These are phyloP conservation scores for Davidsoniella virescens DNA, from an alignment of 2,329 filamentous ascomycete genomes.

Conservation along the genomic window DNA sequence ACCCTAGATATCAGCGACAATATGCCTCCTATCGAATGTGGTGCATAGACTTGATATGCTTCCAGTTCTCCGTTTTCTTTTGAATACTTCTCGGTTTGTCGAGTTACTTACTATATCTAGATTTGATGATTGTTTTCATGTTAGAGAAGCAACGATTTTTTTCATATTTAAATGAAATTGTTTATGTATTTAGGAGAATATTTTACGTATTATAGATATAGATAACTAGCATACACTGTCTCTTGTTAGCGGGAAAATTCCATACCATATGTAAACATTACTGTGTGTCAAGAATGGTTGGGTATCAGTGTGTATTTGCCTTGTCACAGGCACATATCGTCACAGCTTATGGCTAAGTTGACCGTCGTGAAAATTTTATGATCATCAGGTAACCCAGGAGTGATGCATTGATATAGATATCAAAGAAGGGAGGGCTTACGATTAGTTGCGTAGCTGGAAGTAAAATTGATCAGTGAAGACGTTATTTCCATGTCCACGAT, in stretches of 20 bases:
- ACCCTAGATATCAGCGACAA: no score
- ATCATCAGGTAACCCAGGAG: slow-evolving; percentile 21
- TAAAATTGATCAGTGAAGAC: neutral
- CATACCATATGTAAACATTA: neutral
- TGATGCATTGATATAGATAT: neutral
- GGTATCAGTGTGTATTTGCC: slow-evolving; percentile 18
- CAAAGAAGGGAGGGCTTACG: slow-evolving; percentile 1
- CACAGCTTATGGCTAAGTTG: slow-evolving; percentile 32
- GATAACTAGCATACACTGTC: neutral
- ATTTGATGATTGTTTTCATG: neutral
- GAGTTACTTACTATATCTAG: no score
- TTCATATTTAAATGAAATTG: neutral
- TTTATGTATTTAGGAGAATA: neutral
- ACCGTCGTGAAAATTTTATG: slow-evolving; percentile 31
- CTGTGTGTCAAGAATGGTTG: neutral
- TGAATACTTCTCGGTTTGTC: no score
- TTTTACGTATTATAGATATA: neutral
- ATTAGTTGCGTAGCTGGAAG: slow-evolving; percentile 2
- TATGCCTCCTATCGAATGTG: no score
- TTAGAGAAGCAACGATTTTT: neutral
- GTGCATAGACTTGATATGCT: no score
- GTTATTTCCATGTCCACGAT: no score
- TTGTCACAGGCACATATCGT: slow-evolving; percentile 31
- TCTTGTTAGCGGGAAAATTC: slow-evolving; percentile 3
- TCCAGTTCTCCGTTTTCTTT: no score